Percentiles rank a stretch among this genome's conserved stretches.
Conservation (phyloP, 2,329 filamentous ascomycete genomes). For the Cladophialophora bantiana region DNA sequence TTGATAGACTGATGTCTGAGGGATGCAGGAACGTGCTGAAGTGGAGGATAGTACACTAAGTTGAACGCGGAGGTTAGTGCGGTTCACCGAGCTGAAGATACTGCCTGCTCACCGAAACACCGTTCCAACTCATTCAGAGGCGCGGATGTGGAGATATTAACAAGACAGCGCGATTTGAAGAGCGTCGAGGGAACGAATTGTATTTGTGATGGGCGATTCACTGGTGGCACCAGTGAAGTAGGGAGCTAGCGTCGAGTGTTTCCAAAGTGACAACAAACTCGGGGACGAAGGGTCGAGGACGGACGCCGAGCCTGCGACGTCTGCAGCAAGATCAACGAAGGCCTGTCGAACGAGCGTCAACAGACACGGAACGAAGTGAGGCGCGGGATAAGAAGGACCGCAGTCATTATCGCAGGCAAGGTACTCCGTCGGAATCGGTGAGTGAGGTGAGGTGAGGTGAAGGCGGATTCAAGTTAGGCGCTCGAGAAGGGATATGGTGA, state of each 20-base stretch:
- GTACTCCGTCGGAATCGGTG: not conserved
- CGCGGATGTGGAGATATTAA: conserved; percentile 9
- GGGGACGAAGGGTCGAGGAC: conserved; percentile 12
- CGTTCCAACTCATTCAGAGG: conserved; percentile 17
- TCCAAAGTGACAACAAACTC: conserved; percentile 17
- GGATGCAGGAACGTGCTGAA: conserved; percentile 4
- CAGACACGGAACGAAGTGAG: conserved; percentile 31
- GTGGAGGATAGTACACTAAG: conserved; percentile 14
- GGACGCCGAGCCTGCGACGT: conserved; percentile 37
- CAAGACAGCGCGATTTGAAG: not conserved
- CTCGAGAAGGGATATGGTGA: conserved; percentile 17
- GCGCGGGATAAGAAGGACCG: conserved; percentile 24
- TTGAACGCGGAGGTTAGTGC: conserved; percentile 9
- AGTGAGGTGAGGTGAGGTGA: conserved; percentile 8
- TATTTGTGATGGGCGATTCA: conserved; percentile 4
- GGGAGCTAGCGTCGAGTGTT: conserved; percentile 17
- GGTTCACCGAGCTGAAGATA: not conserved
- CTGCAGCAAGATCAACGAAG: conserved; percentile 15
- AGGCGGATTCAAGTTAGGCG: conserved; percentile 15
- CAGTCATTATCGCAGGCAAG: conserved; percentile 27
- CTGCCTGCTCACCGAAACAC: conserved; percentile 17
- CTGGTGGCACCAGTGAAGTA: conserved; percentile 16
- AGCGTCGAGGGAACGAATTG: not conserved
- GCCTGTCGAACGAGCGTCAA: conserved; percentile 31
- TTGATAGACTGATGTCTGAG: conserved; percentile 3